These are phyloP conservation scores for Oryza officinalis DNA, from an alignment of 176 grass and related monocot species.

Conservation along the genomic window DNA sequence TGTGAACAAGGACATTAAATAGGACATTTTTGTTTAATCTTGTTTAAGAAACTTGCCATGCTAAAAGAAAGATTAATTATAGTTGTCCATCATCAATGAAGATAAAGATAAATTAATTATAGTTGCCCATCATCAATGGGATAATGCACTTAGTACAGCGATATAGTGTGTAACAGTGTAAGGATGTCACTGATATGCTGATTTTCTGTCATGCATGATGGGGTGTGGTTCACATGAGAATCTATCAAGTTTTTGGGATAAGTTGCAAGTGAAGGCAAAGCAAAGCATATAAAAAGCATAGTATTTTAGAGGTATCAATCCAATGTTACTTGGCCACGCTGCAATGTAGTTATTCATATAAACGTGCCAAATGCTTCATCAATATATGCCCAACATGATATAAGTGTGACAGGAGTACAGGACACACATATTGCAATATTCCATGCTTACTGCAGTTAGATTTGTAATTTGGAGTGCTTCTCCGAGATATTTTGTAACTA, in stretches of 20 bases:
- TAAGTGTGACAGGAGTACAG: background rate
- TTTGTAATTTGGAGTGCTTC: constrained; percentile 4
- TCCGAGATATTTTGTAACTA: background rate
- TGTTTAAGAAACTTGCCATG: background rate
- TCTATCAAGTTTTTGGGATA: constrained; percentile 10
- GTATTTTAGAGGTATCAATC: background rate
- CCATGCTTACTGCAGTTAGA: background rate
- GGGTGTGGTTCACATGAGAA: background rate
- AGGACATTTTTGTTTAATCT: background rate
- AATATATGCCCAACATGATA: background rate
- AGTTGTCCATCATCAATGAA: background rate
- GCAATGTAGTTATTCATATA: constrained; percentile 11
- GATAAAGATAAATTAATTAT: background rate
- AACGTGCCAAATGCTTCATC: background rate
- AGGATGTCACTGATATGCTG: background rate
- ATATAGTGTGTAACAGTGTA: background rate
- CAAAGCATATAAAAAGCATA: constrained; percentile 7
- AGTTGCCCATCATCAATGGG: background rate
- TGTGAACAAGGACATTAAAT: background rate
- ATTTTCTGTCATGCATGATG: constrained; percentile 13
- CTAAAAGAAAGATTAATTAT: background rate
- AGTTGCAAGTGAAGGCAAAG: constrained; percentile 9
- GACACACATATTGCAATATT: constrained; percentile 17
- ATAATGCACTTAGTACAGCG: background rate
- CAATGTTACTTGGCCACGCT: constrained; percentile 1